Conservation (phyloP, 1,284 basidiomycete species). For the Abortiporus biennis region DNA sequence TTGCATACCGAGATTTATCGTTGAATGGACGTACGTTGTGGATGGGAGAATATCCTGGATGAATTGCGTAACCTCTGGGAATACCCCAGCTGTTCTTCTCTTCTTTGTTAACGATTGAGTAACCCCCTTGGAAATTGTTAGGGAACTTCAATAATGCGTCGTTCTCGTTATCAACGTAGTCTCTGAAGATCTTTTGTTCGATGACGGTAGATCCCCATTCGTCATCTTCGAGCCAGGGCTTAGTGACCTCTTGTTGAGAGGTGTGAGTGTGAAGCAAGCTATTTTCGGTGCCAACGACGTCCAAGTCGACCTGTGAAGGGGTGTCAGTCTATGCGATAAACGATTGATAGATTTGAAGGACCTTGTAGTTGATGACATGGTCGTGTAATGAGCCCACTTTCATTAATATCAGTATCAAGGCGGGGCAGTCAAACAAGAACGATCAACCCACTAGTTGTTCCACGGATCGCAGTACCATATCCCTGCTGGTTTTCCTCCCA, state of each 20-base stretch:
- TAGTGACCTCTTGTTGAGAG: constrained; percentile 38
- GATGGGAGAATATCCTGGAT: constrained; percentile 47
- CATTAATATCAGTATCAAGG: constrained; percentile 3
- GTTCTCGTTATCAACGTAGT: constrained; percentile 48
- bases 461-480: constrained; percentile 52
- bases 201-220: constrained; percentile 52
- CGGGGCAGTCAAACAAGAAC: background rate
- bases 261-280: constrained; percentile 49
- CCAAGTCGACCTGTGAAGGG: constrained; percentile 43
- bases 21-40: constrained; percentile 33
- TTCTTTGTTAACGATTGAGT: constrained; percentile 55
- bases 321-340: constrained; percentile 3
- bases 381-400: constrained; percentile 65
- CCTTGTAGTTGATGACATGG: constrained; percentile 64
- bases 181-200: constrained; percentile 47
- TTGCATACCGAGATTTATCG: background rate
- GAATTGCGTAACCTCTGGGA: constrained; percentile 49
- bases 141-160: constrained; percentile 50
- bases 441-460: constrained; percentile 40
- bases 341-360: constrained; percentile 8
- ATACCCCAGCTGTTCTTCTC: constrained; percentile 51
- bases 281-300: constrained; percentile 52
- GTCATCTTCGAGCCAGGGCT: constrained; percentile 56
- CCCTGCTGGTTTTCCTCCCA: constrained; percentile 43
- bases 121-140: constrained; percentile 46